Conservation (phyloP, 2,329 filamentous ascomycete genomes). For the Diaporthe aspalathi region DNA sequence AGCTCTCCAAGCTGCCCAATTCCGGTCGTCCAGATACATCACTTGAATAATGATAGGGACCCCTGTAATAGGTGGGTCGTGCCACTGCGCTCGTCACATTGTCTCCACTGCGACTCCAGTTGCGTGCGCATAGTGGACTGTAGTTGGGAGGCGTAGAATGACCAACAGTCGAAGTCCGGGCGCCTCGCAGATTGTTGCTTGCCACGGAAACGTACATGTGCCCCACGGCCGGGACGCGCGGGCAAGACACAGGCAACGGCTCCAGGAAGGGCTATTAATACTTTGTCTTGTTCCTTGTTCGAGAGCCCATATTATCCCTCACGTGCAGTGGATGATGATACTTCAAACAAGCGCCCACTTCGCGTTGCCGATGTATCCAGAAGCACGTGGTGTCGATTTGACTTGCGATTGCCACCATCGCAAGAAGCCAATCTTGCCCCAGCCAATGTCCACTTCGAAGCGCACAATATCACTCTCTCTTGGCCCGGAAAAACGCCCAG, state of each 20-base stretch:
- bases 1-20: conserved; percentile 1
- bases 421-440: neutral
- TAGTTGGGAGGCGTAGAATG: conserved; percentile 6
- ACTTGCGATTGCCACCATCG: neutral
- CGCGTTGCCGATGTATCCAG: neutral
- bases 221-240: too few relatives aligned
- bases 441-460: neutral
- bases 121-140: neutral
- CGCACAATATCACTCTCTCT: neutral
- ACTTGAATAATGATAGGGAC: neutral
- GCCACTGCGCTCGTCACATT: neutral
- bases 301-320: too few relatives aligned
- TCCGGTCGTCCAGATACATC: neutral
- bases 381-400: neutral
- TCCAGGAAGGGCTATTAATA: too few relatives aligned
- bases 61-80: neutral
- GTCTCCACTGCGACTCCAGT: neutral
- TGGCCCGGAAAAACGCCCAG: neutral
- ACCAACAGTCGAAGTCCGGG: neutral
- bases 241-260: too few relatives aligned
- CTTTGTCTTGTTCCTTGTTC: too few relatives aligned
- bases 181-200: neutral
- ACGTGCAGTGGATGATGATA: neutral
- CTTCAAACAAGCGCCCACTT: neutral
- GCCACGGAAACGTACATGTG: too few relatives aligned